Evolutionary conservation across 352 stramenopile species (phyloP), one percentile per base, ranked within the genome.

Genomic region (Phytophthora foliorum): DNA sequence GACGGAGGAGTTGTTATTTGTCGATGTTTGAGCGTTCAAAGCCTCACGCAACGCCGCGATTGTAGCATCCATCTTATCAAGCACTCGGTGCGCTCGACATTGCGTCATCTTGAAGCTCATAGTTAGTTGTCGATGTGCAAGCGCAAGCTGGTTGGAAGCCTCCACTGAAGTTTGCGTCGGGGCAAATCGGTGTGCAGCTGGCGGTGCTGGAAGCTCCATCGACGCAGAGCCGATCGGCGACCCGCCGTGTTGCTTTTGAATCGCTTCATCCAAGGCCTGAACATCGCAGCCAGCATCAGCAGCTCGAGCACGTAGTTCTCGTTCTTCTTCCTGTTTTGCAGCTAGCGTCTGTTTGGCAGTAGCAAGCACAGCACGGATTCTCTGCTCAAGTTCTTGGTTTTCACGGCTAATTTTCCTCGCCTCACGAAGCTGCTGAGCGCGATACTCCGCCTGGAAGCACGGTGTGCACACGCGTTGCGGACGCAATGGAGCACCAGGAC

Each of bases 51-150:
- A 57, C 31, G 86, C 72, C 14, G 68, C 53, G 22, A 92, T 72
- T 17, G 79, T 83, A 17, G 75, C 63, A 42, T 92, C 81, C 72
- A 94, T 87, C 19, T 80, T 82, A 50, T 89, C 80, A 17, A 86
- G 53, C 14, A 78, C 78, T 11, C 79, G 78, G 19, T 88, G 82
- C 5, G 82, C 62, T 2, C 86, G 82, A 34, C 71, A 82, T 61
- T 94, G 82, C 3, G 84, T 78, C 49, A 83, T 77, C 34, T 90
- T 90, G 32, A 92, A 76, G 7, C 73, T 84, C 84, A 94, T 91
- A 13, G 81, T 69, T 13, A 94, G 76, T 58, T 92, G 84, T 7
- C 86, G 77, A 38, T 94, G 70, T 17, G 86, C 86, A 11, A 91
- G 60, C 4, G 56, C 62, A 36, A 94, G 77, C 51, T 94, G 86